phyloP scores from a whole-genome alignment of 2,329 filamentous ascomycete species.

The Fusarium sp. region DNA sequence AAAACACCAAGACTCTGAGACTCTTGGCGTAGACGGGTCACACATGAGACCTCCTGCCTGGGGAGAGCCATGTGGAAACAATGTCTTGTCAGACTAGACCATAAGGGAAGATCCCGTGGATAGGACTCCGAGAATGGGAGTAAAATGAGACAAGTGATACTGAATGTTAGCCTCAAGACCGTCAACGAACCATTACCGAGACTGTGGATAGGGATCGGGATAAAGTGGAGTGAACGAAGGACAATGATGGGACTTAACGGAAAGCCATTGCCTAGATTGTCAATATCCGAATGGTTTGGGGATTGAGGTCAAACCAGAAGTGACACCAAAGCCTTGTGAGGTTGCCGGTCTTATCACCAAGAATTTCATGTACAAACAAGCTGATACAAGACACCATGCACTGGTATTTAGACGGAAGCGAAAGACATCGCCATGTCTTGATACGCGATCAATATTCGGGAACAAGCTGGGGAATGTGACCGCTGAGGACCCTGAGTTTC shows the following conservation, averaged over 20 bases:
- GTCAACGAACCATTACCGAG: conserved; percentile 21
- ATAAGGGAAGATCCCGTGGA: not conserved
- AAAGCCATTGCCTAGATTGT: conserved; percentile 15
- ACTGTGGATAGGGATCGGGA: conserved; percentile 11
- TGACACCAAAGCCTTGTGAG: not conserved
- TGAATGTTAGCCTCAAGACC: conserved; percentile 6
- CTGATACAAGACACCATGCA: conserved; percentile 21
- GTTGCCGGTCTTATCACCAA: not conserved
- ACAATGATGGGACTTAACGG: conserved; percentile 25
- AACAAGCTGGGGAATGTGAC: not conserved
- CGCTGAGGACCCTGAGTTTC: not conserved
- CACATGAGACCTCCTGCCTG: conserved; percentile 15
- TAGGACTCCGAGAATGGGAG: not conserved
- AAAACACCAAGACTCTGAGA: conserved; percentile 13
- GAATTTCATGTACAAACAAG: not conserved
- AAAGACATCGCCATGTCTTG: conserved; percentile 34
- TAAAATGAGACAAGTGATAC: conserved; percentile 8
- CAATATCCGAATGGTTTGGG: not conserved
- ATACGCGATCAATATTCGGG: conserved; percentile 24
- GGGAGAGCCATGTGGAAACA: conserved; percentile 13
- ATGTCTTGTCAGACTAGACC: conserved; percentile 36
- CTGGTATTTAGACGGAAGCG: conserved; percentile 31
- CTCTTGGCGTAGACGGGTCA: conserved; percentile 14
- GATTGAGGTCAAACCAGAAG: not conserved
- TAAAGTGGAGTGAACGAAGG: conserved; percentile 16